Evolutionary conservation across 2,329 filamentous ascomycete genomes (phyloP), one percentile per base, ranked within the genome.

Genomic region (Dryadomyces quercus-mongolicae): DNA sequence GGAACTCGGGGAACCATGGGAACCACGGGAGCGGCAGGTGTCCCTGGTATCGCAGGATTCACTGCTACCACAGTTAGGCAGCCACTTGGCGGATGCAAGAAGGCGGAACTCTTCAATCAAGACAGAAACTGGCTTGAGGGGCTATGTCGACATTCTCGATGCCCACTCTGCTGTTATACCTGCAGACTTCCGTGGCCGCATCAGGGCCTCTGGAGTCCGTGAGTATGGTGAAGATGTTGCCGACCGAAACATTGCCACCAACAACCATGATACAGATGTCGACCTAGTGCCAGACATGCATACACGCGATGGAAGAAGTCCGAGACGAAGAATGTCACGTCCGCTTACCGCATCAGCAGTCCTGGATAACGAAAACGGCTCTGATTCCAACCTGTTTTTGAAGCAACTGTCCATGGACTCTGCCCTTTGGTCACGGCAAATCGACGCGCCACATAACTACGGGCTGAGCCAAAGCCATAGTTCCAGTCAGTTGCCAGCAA

Each of bases 171-270:
- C 70, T 25, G 68, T 82, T 43, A 72, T 64, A 31, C 71, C 73
- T 0, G 66, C 70, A 2, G 70, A 78, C 56, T 80, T 81, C 58
- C 66, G 67, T 49, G 67, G 68, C 10, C 70, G 77, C 16, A 60
- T 81, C 2, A 64, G 72, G 54, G 77, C 78, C 1, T 62, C 75
- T 0, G 79, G 78, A 1, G 67, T 69, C 0, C 70, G 72, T 46
- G 74, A 78, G 51, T 83, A 80, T 59, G 81, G 76, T n/a, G 82
- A 85, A 62, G 81, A 84, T 62, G 79, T 84, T 1, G 81, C 80
- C 1, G 79, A 83, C 58, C 71, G 82, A 38, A 85, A 85, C 57
- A 68, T 80, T 48, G 65, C 63, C 4, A 63, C 68, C 22, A 74
- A 70, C 47, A 60, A 62, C 1, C 57, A 64, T 40, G 60, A 69